Percentiles rank a stretch among this genome's conserved stretches.
Conservation (phyloP, 2,329 filamentous ascomycete genomes). For the Ophiostoma sp. region DNA sequence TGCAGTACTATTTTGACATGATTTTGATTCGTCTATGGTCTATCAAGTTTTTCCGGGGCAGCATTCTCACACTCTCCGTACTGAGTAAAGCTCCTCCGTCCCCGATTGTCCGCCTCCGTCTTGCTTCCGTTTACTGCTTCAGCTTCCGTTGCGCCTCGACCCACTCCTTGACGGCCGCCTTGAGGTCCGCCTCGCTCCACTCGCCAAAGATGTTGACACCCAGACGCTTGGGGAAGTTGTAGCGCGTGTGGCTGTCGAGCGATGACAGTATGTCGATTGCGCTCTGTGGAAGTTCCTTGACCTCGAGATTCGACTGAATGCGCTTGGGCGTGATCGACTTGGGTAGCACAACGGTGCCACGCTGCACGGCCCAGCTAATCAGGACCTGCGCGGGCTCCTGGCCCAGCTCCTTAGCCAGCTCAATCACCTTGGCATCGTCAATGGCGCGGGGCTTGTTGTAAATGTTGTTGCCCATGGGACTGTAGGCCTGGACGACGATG, state of each 20-base stretch:
- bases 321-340: slow-evolving; percentile 58
- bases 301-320: slow-evolving; percentile 56
- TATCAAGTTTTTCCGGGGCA: not conserved
- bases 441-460: slow-evolving; percentile 22
- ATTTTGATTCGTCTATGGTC: not conserved
- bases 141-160: slow-evolving; percentile 12
- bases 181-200: slow-evolving; percentile 18
- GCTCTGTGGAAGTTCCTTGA: slow-evolving; percentile 49
- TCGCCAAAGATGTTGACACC: slow-evolving; percentile 47
- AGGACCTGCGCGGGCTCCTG: slow-evolving; percentile 71
- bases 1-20: not conserved
- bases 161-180: slow-evolving; percentile 24
- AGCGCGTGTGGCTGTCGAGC: slow-evolving; percentile 56
- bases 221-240: slow-evolving; percentile 52
- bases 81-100: too few species aligned
- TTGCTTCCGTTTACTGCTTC: not conserved
- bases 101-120: not conserved
- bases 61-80: not conserved
- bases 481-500: slow-evolving; percentile 65
- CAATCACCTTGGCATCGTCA: slow-evolving; percentile 19
- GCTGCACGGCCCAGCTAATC: slow-evolving; percentile 83
- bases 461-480: slow-evolving; percentile 52
- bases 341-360: slow-evolving; percentile 75
- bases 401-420: slow-evolving; percentile 20
- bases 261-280: slow-evolving; percentile 57